Base-by-base conservation (phyloP, 768 basidiomycete genomes). In the Leccinum subtestaceum region DNA sequence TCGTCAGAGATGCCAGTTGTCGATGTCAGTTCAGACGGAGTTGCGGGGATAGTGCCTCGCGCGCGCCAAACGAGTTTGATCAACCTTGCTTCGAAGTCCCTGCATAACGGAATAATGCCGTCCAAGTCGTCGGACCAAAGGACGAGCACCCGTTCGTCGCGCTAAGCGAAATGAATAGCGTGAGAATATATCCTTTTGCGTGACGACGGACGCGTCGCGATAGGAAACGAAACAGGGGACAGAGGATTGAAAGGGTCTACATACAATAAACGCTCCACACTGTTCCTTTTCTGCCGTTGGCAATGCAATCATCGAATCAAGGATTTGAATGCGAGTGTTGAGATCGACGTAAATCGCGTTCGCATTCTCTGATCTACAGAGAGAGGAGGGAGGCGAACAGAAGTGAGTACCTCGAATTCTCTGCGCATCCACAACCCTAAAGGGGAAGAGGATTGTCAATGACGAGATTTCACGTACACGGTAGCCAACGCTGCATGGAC, bases 221-320 rank as follows among this genome's bases (percentile, higher is more conserved):
- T 6, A 19, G 43, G 19, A 45, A 45, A 45, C 19, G 43, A 45
- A 45, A 45, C 43, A 45, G 40, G n/a, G 40, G n/a, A 9, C 40
- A 9, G 9, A 40, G 40, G 8, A 40, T n/a, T 43, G 40, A 13
- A 36, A 49, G 79, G 50, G 34, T 11, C 23, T 32, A 45, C 27
- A 82, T 70, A 88, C 90, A 55, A 93, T 81, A 70, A 95, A 95
- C 12, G 93, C 93, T 19, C 87, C 93, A 52, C 89, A 93, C 66
- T 95, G 93, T 69, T 95, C 93, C 76, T 94, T 95, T 69, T 95
- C 90, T 7, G 92, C 92, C 43, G 82, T 80, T 6, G 87, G 83
- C 45, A 95, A 76, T 57, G 83, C 79, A 54, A 70, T 66, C 64
- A 95, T 84, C 15, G 83, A 83, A 59, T 91, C 87, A 25, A 95